Evolutionary conservation across 192 early-diverging fungal species (phyloP).

Genomic region (Allomyces javanicus): DNA sequence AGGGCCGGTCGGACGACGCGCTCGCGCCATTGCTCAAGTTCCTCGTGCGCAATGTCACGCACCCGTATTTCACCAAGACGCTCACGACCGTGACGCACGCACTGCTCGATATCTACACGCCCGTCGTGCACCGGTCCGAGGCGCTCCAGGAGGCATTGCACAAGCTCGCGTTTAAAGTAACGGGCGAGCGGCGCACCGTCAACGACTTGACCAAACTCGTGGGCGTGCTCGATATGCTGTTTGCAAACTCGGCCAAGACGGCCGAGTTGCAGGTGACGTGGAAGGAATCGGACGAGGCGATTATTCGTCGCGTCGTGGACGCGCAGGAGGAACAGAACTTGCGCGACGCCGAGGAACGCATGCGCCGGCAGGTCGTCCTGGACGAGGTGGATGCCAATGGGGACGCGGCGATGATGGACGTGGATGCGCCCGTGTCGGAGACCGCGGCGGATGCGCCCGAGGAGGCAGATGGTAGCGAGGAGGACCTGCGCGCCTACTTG

Average conservation of each 20-base stretch:
- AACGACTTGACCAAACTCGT: constrained; percentile 54
- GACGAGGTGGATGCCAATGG: neutral
- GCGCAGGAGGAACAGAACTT: neutral
- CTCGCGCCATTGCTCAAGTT: constrained; percentile 71
- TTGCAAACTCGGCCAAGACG: constrained; percentile 15
- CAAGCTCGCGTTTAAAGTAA: constrained; percentile 48
- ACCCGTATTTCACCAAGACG: constrained; percentile 56
- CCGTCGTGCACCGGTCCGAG: constrained; percentile 58
- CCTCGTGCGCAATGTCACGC: constrained; percentile 52
- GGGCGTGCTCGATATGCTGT: constrained; percentile 70
- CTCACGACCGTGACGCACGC: constrained; percentile 60
- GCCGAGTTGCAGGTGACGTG: neutral
- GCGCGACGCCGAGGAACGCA: neutral
- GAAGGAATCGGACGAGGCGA: neutral
- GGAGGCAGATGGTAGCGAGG: neutral
- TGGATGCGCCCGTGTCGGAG: neutral
- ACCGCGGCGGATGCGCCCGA: neutral
- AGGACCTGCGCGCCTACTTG: neutral
- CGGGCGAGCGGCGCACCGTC: constrained; percentile 56
- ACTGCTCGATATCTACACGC: constrained; percentile 55
- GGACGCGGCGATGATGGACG: neutral
- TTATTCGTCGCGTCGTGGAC: neutral
- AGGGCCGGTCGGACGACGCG: constrained; percentile 68
- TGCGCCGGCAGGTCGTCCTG: neutral
- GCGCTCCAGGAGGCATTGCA: constrained; percentile 57